Conservation (phyloP, 192 early-diverging fungal species). For the Linnemannia elongata region DNA sequence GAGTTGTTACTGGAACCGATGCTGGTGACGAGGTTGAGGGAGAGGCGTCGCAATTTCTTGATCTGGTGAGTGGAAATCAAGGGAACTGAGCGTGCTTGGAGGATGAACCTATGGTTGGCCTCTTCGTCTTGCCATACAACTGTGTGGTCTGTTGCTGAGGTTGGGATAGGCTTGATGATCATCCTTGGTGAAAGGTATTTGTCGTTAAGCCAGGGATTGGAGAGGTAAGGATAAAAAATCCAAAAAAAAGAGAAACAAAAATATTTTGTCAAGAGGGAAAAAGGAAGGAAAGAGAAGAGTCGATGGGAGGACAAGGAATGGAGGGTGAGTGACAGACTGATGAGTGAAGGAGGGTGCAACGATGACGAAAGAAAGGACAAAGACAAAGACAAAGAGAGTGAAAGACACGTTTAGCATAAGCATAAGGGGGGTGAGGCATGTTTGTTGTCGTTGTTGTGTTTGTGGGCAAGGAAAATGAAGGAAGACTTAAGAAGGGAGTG, state of each 20-base stretch:
- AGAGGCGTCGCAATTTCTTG: constrained; percentile 44
- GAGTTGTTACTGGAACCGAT: constrained; percentile 10
- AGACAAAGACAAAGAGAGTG: background rate
- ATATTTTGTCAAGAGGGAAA: no score
- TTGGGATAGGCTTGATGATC: constrained; percentile 49
- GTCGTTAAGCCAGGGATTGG: background rate
- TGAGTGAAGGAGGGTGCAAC: background rate
- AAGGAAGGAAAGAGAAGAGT: background rate
- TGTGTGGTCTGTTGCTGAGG: constrained; percentile 30
- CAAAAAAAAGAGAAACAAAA: background rate
- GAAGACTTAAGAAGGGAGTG: background rate
- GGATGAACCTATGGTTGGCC: constrained; percentile 54
- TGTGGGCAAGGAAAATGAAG: background rate
- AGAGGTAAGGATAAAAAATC: background rate
- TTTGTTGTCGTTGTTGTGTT: background rate
- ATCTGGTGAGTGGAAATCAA: constrained; percentile 46
- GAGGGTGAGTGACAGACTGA: background rate
- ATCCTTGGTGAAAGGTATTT: background rate
- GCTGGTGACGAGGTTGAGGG: constrained; percentile 35
- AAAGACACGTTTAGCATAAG: background rate
- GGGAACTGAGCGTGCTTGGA: constrained; percentile 43
- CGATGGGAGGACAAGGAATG: background rate
- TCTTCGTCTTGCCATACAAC: constrained; percentile 56
- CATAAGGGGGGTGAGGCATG: background rate
- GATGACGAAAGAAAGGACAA: background rate